Evolutionary conservation across 768 basidiomycete species (phyloP), one percentile per base, ranked within the genome.

Genomic region (Chalciporus piperatus): DNA sequence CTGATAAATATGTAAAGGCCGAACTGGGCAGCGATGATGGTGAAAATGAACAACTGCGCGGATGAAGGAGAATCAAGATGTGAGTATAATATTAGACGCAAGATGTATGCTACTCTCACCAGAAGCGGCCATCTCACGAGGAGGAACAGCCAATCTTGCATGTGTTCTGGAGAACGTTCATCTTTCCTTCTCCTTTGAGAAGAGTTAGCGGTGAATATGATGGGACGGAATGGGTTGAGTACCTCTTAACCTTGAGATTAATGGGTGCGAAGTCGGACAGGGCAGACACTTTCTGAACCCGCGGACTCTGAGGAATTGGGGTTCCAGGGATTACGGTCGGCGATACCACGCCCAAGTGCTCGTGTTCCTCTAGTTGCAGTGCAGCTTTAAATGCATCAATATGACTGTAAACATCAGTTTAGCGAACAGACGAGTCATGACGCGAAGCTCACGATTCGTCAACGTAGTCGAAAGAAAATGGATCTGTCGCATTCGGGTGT

Each of bases 221-320:
- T 25, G 23, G 10, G 48, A 17, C 40, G 8, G 10, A 39, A 52
- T 20, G 42, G 37, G 20, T 33, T 22, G 32, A 37, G 32, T 58
- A 91, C 91, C 80, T 83, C 66, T 82, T 85, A 17, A 98, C 85
- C 63, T 77, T 86, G 58, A 92, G 70, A 65, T 97, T 91, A 22
- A 98, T 83, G 0, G 96, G 97, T 6, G 94, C 91, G 59, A 92
- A 93, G 65, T 95, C 92, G 2, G 85, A 88, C 45, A 92, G 71
- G 1, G 91, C 90, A 45, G 88, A 84, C 6, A 95, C 83, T 70
- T 91, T 93, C 63, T 82, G 79, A 20, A 91, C 78, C 16, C 89
- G 83, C 6, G 70, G 70, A 33, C 72, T 71, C 61, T 62, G 57
- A 19, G 54, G 58, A 1, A 57, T 35, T 39, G 57, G 63, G 20